Conservation (phyloP, 2,329 filamentous ascomycete genomes). For the Helminthosporium solani region DNA sequence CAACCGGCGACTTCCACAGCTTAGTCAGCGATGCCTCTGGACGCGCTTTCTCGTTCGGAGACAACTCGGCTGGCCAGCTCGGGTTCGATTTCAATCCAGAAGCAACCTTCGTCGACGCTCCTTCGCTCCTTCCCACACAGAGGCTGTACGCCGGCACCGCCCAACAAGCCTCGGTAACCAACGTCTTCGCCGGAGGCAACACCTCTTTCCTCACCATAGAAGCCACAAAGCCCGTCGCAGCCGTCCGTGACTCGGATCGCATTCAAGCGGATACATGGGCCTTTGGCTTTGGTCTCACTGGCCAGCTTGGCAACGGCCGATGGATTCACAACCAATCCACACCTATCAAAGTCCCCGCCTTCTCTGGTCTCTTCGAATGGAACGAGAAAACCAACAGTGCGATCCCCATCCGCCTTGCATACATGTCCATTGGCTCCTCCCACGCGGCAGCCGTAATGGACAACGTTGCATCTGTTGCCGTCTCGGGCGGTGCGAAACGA, state of each 20-base stretch:
- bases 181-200: conserved; percentile 78
- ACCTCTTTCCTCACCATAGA: conserved; percentile 90
- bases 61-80: conserved; percentile 88
- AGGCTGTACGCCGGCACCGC: conserved; percentile 70
- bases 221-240: conserved; percentile 60
- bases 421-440: conserved; percentile 73
- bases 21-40: conserved; percentile 74
- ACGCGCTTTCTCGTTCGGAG: conserved; percentile 81
- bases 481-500: conserved; percentile 45
- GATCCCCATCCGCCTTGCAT: conserved; percentile 74
- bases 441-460: conserved; percentile 82
- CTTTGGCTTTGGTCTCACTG: conserved; percentile 82
- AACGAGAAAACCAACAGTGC: conserved; percentile 69
- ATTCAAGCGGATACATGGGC: conserved; percentile 79
- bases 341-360: conserved; percentile 76
- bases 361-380: conserved; percentile 85
- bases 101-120: conserved; percentile 64
- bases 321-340: conserved; percentile 84
- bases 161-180: conserved; percentile 67
- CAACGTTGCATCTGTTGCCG: conserved; percentile 70
- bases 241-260: conserved; percentile 50
- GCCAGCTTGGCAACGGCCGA: conserved; percentile 77
- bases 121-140: conserved; percentile 68
- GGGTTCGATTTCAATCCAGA: conserved; percentile 72
- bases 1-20: conserved; percentile 84